Base-by-base conservation (phyloP, 768 basidiomycete genomes). In the Boletus speciosus region DNA sequence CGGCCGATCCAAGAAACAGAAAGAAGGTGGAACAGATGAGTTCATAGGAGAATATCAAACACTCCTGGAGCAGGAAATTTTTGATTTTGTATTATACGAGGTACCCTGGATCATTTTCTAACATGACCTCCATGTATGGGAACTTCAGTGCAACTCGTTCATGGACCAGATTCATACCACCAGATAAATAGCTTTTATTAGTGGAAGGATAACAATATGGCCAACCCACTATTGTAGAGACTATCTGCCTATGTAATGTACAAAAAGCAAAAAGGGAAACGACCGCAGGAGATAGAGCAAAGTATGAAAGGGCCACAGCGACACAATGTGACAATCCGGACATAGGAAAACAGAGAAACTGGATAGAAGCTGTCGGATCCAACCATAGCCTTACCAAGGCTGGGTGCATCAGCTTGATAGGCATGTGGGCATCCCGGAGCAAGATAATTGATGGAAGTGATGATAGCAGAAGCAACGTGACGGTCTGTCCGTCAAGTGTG, bases 11-110 rank as follows among this genome's bases (percentile, higher is more conserved):
- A 75, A 74, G 58, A 69, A 71, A 45, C 57, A 57, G 54, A 57
- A 56, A 23, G 64, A 63, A 9, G 73, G 71, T 1, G 73, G 70
- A 7, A 75, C 73, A 41, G 85, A 88, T 6, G 91, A 93, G 27
- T 86, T 92, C 52, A 78, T 82, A 14, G 96, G 94, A 59, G 96
- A 99, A 71, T 99, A 90, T 69, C 90, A 93, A 68, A 81, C 83
- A 12, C 74, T 99, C 36, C 82, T 99, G 79, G 97, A 99, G 66
- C 90, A 95, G 69, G 96, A 99, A 70, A 90, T 89, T 68, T 93
- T 88, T 68, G 93, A 96, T 71, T 99, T 98, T 64, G 92, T 98
- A 23, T 67, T 96, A 66, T 95, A 86, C 67, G 96, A 98, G 70
- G 82, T 99, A 49, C 93, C 92, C 32, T 93, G 90, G 88, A 89